A percentile compares a stretch with the other conserved stretches of the same genome.
These are phyloP conservation scores for Flaveria sonorensis DNA, from an alignment of 129 eudicot species.

Conservation along the genomic window DNA sequence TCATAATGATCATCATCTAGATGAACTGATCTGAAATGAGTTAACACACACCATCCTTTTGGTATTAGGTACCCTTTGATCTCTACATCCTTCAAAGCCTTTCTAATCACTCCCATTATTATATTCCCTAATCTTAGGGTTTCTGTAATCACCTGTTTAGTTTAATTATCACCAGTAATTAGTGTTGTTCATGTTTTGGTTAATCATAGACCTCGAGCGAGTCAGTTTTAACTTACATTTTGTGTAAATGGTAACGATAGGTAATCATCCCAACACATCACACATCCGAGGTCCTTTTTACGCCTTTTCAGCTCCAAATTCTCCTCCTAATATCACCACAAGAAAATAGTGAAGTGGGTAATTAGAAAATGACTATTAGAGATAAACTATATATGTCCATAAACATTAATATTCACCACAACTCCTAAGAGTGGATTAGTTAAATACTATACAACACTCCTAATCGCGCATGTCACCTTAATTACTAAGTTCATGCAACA, in stretches of 20 bases:
- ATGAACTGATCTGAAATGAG: slow-evolving; percentile 90
- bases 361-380: slow-evolving; percentile 16
- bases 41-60: slow-evolving; percentile 87
- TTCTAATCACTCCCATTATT: slow-evolving; percentile 87
- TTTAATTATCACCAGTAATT: background rate
- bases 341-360: slow-evolving; percentile 27
- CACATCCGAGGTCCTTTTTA: slow-evolving; percentile 59
- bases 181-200: background rate
- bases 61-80: slow-evolving; percentile 85
- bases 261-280: slow-evolving; percentile 80
- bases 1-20: slow-evolving; percentile 70
- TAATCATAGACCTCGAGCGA: background rate
- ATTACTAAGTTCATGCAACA: background rate
- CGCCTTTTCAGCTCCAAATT: slow-evolving; percentile 66
- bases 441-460: background rate
- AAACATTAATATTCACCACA: slow-evolving; percentile 25
- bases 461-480: slow-evolving; percentile 12
- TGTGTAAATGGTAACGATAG: slow-evolving; percentile 78
- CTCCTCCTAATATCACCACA: slow-evolving; percentile 65
- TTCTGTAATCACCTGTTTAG: slow-evolving; percentile 78
- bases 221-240: slow-evolving; percentile 48
- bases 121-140: slow-evolving; percentile 87
- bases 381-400: slow-evolving; percentile 23
- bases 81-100: slow-evolving; percentile 88
- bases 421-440: slow-evolving; percentile 20